phyloP scores from a whole-genome alignment of 441 rosid species.

The Mallotus japonicus region DNA sequence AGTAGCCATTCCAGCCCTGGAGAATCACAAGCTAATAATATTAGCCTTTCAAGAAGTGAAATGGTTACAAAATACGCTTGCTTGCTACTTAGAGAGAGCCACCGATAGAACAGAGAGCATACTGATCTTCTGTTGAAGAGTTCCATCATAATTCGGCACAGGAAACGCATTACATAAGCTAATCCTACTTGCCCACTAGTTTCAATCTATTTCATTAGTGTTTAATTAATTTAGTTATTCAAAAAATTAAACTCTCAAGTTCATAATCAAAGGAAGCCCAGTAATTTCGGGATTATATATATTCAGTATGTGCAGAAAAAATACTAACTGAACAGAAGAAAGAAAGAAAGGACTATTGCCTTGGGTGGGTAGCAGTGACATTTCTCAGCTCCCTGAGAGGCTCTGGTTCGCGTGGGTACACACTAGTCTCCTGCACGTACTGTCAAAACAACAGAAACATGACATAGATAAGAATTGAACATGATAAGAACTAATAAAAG shows the following conservation, averaged over 20 bases:
- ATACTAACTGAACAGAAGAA: too few relatives aligned
- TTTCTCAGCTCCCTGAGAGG: slow-evolving; percentile 51
- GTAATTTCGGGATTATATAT: too few relatives aligned
- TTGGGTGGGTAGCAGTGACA: slow-evolving; percentile 43
- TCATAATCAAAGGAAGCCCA: too few relatives aligned
- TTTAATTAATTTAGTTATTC: too few relatives aligned
- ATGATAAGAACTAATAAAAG: background rate
- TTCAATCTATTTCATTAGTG: too few relatives aligned
- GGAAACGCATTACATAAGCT: background rate
- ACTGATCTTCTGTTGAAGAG: background rate
- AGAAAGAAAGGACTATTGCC: slow-evolving; percentile 17
- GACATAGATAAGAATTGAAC: background rate
- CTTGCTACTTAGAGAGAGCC: background rate
- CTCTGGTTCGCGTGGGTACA: slow-evolving; percentile 49
- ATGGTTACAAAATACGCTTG: background rate
- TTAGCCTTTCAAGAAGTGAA: too few relatives aligned
- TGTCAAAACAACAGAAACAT: slow-evolving; percentile 16
- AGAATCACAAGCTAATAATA: background rate
- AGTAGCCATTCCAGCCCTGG: slow-evolving; percentile 71
- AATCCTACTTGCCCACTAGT: background rate
- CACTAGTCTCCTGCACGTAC: slow-evolving; percentile 61
- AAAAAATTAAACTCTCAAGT: too few relatives aligned
- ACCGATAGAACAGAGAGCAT: background rate
- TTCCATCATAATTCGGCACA: background rate
- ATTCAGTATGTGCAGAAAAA: background rate